Evolutionary conservation across 2,329 filamentous ascomycete species (phyloP).

Genomic region (Colletotrichum cordylinicola): DNA sequence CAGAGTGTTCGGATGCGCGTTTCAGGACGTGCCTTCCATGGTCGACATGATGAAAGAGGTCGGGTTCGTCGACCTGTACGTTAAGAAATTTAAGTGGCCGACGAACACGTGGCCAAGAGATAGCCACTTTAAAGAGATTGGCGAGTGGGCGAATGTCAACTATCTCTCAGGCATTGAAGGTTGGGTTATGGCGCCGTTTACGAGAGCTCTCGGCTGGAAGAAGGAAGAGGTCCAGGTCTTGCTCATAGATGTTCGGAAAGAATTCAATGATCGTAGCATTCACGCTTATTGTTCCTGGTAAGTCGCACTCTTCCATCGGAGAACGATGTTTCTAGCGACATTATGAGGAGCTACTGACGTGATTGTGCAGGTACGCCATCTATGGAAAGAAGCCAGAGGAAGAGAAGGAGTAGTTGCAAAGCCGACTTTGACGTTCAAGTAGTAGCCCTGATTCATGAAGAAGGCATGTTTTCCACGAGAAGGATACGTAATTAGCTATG

Average conservation of each 20-base stretch:
- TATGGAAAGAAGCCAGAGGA: neutral
- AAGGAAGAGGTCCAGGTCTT: neutral
- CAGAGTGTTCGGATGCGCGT: neutral
- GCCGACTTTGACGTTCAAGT: too few relatives aligned
- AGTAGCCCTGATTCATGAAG: too few relatives aligned
- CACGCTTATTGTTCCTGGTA: neutral
- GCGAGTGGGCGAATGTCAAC: neutral
- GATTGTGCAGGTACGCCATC: accelerated
- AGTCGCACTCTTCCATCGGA: too few relatives aligned
- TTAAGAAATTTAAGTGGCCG: neutral
- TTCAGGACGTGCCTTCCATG: neutral
- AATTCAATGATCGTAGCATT: neutral
- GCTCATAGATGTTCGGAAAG: neutral
- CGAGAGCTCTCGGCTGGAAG: neutral
- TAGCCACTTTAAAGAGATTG: neutral
- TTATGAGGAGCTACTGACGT: neutral
- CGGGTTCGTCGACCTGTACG: neutral
- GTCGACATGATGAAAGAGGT: neutral
- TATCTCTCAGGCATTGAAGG: neutral
- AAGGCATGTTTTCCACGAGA: too few relatives aligned
- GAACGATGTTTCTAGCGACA: neutral
- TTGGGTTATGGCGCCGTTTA: neutral
- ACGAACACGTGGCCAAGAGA: neutral
- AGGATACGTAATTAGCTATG: too few relatives aligned
- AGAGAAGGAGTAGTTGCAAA: accelerated